These are phyloP conservation scores for Paramecium pentaurelia DNA, from an alignment of 73 alveolate species.

Conservation along the genomic window DNA sequence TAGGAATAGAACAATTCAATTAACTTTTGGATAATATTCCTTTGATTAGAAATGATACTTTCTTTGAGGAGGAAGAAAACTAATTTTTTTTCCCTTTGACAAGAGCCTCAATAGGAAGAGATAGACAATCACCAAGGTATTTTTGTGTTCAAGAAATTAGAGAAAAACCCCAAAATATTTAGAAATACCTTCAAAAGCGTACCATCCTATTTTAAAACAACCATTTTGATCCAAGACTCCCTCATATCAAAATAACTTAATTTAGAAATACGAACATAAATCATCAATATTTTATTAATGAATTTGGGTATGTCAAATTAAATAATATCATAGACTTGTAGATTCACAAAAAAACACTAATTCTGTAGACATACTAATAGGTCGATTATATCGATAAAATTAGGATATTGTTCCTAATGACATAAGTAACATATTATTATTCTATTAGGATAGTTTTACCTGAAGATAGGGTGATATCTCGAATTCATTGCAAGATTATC, in stretches of 20 bases:
- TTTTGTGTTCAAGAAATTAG: not conserved
- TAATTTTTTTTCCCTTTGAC: not conserved
- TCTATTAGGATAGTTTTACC: not conserved
- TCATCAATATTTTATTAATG: not conserved
- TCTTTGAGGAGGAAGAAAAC: not conserved
- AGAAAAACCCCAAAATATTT: not conserved
- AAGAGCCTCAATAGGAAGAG: not conserved
- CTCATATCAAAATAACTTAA: not conserved
- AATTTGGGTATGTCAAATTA: not conserved
- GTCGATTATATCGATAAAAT: not conserved
- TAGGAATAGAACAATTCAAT: not conserved
- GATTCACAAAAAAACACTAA: not conserved
- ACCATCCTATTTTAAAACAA: not conserved
- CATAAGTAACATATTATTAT: not conserved
- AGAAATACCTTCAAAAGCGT: not conserved
- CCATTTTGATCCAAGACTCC: not conserved
- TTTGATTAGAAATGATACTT: not conserved
- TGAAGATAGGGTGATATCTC: not conserved
- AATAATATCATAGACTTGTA: not conserved
- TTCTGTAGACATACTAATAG: not conserved
- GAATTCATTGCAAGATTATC: slow-evolving; percentile 1
- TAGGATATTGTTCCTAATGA: not conserved
- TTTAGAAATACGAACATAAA: not conserved
- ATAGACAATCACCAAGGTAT: not conserved
- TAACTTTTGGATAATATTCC: not conserved